A percentile compares a stretch with the other conserved stretches of the same genome.
phyloP scores from a whole-genome alignment of 768 basidiomycete species.

The Leccinum aurantiacum region DNA sequence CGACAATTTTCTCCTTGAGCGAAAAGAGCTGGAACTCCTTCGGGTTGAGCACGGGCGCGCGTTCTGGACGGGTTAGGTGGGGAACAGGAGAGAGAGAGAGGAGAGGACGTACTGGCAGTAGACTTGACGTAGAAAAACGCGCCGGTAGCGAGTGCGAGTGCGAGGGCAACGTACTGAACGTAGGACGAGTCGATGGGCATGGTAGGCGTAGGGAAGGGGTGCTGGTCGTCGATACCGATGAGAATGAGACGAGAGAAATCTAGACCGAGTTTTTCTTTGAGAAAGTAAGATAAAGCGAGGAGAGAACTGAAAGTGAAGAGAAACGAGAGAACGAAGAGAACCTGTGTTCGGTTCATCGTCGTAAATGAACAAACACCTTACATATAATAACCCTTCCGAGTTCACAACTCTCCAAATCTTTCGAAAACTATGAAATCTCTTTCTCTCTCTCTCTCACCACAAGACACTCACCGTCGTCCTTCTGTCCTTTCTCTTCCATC shows the following conservation, averaged over 20 bases:
- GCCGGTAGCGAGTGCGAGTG: slow-evolving; percentile 48
- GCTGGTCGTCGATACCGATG: slow-evolving; percentile 52
- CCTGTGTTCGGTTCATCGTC: slow-evolving; percentile 49
- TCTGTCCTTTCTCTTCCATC: slow-evolving; percentile 69
- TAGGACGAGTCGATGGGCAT: slow-evolving; percentile 23
- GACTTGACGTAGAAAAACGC: slow-evolving; percentile 57
- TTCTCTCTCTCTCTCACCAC: slow-evolving; percentile 26
- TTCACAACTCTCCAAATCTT: too few species aligned
- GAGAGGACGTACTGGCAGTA: slow-evolving; percentile 40
- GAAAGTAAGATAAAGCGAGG: slow-evolving; percentile 20
- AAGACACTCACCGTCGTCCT: slow-evolving; percentile 51
- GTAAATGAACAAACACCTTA: background rate
- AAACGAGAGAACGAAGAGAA: slow-evolving; percentile 56
- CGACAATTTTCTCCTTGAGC: slow-evolving; percentile 72
- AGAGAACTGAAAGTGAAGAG: slow-evolving; percentile 48
- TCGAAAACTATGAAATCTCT: background rate
- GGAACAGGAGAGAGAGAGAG: background rate
- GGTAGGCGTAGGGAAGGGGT: background rate
- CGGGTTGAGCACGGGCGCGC: slow-evolving; percentile 72
- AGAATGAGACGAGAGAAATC: slow-evolving; percentile 31
- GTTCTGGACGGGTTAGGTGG: slow-evolving; percentile 39
- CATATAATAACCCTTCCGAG: slow-evolving; percentile 23
- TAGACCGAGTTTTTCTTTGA: background rate
- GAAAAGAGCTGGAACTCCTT: slow-evolving; percentile 80
- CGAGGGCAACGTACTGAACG: slow-evolving; percentile 51